Evolutionary conservation across 805 yeast genomes (phyloP).

Genomic region (Candida gorgasii): DNA sequence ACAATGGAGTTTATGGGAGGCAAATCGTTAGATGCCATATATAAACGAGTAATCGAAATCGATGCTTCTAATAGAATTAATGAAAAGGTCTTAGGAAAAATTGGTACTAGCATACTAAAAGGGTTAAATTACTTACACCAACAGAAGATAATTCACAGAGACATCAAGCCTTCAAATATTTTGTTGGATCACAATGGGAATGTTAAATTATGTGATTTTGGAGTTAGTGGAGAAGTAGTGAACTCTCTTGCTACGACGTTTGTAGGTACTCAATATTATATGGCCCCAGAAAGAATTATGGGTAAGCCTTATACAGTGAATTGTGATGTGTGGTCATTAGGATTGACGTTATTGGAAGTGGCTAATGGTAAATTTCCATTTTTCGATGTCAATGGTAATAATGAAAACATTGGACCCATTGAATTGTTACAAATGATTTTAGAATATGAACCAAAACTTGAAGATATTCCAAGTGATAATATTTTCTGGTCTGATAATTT

Average conservation of each 20-base stretch:
- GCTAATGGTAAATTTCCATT: slow-evolving; percentile 92
- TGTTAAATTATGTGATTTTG: slow-evolving; percentile 94
- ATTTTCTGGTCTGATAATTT: slow-evolving; percentile 83
- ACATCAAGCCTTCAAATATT: slow-evolving; percentile 94
- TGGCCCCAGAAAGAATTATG: slow-evolving; percentile 98
- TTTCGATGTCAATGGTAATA: slow-evolving; percentile 24
- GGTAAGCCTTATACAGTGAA: slow-evolving; percentile 95
- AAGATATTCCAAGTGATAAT: slow-evolving; percentile 73
- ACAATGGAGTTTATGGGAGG: slow-evolving; percentile 99
- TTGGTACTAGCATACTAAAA: slow-evolving; percentile 80
- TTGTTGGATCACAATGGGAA: slow-evolving; percentile 73
- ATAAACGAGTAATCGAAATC: slow-evolving; percentile 66
- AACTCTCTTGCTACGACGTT: slow-evolving; percentile 94
- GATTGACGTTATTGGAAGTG: slow-evolving; percentile 78
- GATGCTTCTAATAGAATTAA: slow-evolving; percentile 80
- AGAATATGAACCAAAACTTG: slow-evolving; percentile 76
- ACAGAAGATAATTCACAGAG: slow-evolving; percentile 88
- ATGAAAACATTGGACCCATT: slow-evolving; percentile 57
- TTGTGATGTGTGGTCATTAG: slow-evolving; percentile 96
- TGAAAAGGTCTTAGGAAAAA: slow-evolving; percentile 87
- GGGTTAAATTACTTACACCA: slow-evolving; percentile 89
- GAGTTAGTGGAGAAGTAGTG: slow-evolving; percentile 96
- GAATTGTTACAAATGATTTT: slow-evolving; percentile 81
- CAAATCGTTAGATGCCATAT: slow-evolving; percentile 85
- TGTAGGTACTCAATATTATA: slow-evolving; percentile 95